These are phyloP conservation scores for Mycena capillaripes DNA, from an alignment of 768 basidiomycete genomes.

Conservation along the genomic window DNA sequence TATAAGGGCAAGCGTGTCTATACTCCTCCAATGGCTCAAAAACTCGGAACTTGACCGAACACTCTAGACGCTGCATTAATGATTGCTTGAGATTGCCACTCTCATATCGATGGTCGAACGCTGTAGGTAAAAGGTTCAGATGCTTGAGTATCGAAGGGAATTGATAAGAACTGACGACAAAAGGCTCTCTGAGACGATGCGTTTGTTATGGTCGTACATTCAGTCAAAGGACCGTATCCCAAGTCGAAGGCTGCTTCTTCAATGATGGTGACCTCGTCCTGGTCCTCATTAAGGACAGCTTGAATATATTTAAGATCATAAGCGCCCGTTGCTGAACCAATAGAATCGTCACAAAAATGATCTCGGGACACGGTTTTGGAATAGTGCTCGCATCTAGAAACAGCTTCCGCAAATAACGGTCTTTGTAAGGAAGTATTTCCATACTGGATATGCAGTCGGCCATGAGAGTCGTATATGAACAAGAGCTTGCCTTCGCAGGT, in stretches of 20 bases:
- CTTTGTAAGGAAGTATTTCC: not conserved
- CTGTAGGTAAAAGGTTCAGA: not conserved
- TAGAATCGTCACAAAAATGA: not conserved
- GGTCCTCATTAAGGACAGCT: not conserved
- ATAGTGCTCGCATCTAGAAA: not conserved
- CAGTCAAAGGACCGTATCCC: not conserved
- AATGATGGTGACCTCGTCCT: not conserved
- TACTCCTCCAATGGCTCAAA: slow-evolving; percentile 33
- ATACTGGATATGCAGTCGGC: not conserved
- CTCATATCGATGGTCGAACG: not conserved
- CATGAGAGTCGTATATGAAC: not conserved
- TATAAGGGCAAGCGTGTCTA: slow-evolving; percentile 33
- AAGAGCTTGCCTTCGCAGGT: not conserved
- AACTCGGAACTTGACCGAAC: slow-evolving; percentile 15
- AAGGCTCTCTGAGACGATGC: not conserved
- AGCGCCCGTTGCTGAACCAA: not conserved
- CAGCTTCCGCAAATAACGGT: not conserved
- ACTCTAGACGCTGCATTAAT: slow-evolving; percentile 16
- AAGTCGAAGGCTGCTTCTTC: not conserved
- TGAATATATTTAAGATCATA: not conserved
- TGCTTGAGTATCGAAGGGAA: not conserved
- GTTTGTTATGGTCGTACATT: not conserved
- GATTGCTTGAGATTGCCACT: slow-evolving; percentile 19
- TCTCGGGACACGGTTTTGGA: not conserved
- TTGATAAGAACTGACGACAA: not conserved